Conservation (phyloP, 257 asterid species). For the Plectranthus barbatus region DNA sequence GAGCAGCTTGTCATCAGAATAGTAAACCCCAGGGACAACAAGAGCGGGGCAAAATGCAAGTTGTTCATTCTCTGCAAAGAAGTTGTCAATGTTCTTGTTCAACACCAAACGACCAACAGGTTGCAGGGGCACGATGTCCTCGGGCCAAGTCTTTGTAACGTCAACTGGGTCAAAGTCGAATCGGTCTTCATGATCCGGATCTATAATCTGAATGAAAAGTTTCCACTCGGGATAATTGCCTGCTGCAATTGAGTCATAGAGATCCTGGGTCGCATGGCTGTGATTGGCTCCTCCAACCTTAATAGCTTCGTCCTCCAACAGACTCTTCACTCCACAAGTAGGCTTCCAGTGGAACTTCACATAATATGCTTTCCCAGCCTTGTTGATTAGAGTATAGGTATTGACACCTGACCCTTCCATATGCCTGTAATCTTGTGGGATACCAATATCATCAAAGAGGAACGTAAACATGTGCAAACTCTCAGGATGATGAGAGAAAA, state of each 20-base stretch:
- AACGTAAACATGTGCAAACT: slow-evolving; percentile 68
- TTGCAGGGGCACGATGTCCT: slow-evolving; percentile 76
- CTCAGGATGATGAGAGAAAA: slow-evolving; percentile 82
- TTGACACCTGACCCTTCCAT: slow-evolving; percentile 89
- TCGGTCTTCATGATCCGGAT: slow-evolving; percentile 69
- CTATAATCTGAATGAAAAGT: slow-evolving; percentile 67
- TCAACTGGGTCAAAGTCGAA: slow-evolving; percentile 88
- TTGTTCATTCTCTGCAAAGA: slow-evolving; percentile 55
- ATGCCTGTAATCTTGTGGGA: slow-evolving; percentile 91
- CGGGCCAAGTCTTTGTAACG: slow-evolving; percentile 90
- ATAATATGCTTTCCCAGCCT: slow-evolving; percentile 66
- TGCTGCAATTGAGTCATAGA: slow-evolving; percentile 69
- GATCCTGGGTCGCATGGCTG: slow-evolving; percentile 92
- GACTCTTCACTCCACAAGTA: slow-evolving; percentile 82
- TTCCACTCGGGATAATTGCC: slow-evolving; percentile 92
- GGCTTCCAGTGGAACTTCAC: slow-evolving; percentile 96
- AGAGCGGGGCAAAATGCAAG: slow-evolving; percentile 52
- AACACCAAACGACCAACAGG: slow-evolving; percentile 92
- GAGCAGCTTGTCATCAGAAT: slow-evolving; percentile 57
- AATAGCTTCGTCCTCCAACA: slow-evolving; percentile 68
- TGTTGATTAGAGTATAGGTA: slow-evolving; percentile 69
- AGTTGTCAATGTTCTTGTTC: slow-evolving; percentile 79
- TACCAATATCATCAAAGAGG: slow-evolving; percentile 74
- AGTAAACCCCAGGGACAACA: slow-evolving; percentile 49
- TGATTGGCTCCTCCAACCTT: slow-evolving; percentile 81